Evolutionary conservation across 1,284 basidiomycete species (phyloP), one percentile per base, ranked within the genome.

Genomic region (Leccinum pallidistipes): DNA sequence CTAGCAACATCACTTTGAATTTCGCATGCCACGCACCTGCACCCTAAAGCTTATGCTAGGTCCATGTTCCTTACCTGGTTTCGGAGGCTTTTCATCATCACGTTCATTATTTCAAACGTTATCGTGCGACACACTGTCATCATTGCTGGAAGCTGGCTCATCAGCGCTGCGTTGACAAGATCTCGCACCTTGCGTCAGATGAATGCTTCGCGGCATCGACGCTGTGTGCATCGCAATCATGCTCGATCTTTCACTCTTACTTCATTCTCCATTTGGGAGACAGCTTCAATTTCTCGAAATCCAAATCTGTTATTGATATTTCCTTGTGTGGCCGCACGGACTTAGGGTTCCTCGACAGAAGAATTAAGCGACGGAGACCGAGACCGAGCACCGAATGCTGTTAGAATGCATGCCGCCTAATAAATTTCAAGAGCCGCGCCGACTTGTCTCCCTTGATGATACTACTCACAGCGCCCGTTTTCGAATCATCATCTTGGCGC

Each of bases 241-340:
- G 5, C 32, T 29, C 27, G 31, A n/a, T 29, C 14, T 49, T 6
- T 36, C 8, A 16, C 14, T 36, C 11, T 21, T 18, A 29, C 24
- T 12, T 40, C 40, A 47, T 40, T 55, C 62, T 55, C 31, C 32
- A 50, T 65, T 57, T 62, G 32, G 55, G 34, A 9, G 34, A 49
- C 14, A 18, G 9, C 32, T 21, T 47, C 27, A 10, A 34, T 53
- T 21, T 16, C 27, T 50, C 14, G 3, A 21, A 38, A 47, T 55
- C 27, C 16, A 9, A 24, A 16, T 53, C 57, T 45, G 32, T 45
- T 32, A 31, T 47, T 47, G 11, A 47, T 12, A 47, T 5, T 18
- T 5, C 36, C 11, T 8, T 34, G 34, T 50, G 21, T 40, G 21
- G 21, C 31, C 10, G n/a, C 32, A 5, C 29, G 29, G 32, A 50